Conservation (phyloP, 2,329 filamentous ascomycete genomes). For the Calonectria crousiana region DNA sequence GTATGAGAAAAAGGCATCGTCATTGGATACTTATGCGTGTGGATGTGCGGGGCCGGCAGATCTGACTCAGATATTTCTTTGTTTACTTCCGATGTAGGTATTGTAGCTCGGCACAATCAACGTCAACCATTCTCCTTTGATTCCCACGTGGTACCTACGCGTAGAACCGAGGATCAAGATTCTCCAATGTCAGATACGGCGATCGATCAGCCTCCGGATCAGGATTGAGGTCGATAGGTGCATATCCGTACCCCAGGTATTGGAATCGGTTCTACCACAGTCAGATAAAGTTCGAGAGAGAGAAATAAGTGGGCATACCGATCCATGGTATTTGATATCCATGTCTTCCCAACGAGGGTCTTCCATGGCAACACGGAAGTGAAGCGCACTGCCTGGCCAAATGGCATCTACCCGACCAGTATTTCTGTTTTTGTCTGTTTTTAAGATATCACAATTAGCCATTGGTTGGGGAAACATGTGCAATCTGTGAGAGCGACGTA, state of each 20-base stretch:
- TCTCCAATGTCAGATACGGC: not conserved
- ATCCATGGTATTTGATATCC: not conserved
- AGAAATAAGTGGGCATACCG: not conserved
- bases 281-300: not conserved
- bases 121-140: not conserved
- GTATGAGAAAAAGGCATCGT: not conserved
- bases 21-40: not conserved
- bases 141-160: not conserved
- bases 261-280: not conserved
- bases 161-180: conserved; percentile 2
- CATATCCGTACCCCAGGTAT: not conserved
- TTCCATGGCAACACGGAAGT: not conserved
- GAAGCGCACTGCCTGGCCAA: not conserved
- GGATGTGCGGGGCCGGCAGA: not conserved
- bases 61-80: not conserved
- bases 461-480: not conserved
- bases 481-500: not conserved
- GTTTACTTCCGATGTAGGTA: not conserved
- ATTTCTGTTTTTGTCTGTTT: not conserved
- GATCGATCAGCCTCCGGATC: not conserved
- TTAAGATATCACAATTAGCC: not conserved
- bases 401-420: not conserved
- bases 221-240: not conserved
- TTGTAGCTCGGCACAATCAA: not conserved
- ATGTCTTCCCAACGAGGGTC: not conserved